Percentiles rank a stretch among this genome's conserved stretches.
Evolutionary conservation across 2,329 filamentous ascomycete species (phyloP).

Genomic region (Paecilomyces sp.): DNA sequence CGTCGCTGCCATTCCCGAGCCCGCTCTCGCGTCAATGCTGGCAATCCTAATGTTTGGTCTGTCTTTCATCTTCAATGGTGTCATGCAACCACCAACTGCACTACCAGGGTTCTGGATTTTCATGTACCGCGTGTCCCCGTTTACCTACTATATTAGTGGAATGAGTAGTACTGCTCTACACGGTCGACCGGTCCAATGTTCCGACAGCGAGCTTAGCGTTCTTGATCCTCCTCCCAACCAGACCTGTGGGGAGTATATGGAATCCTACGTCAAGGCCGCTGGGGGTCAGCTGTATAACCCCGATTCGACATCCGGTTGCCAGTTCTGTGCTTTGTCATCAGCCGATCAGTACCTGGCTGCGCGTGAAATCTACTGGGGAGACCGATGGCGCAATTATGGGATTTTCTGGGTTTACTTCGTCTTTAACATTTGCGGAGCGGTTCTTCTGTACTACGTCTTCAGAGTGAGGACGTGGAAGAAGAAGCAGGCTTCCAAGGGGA

Average conservation of each 20-base stretch:
- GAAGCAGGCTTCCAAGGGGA: neutral
- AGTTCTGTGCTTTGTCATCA: slow-evolving; percentile 34
- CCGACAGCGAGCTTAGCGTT: slow-evolving; percentile 24
- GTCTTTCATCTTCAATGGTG: slow-evolving; percentile 29
- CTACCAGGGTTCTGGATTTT: slow-evolving; percentile 71
- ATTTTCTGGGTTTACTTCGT: slow-evolving; percentile 47
- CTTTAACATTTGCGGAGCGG: slow-evolving; percentile 45
- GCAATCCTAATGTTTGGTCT: neutral
- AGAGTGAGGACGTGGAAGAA: neutral
- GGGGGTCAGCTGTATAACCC: slow-evolving; percentile 58
- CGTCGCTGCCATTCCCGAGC: slow-evolving; percentile 59
- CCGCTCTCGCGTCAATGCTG: slow-evolving; percentile 48
- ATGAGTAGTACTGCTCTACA: slow-evolving; percentile 30
- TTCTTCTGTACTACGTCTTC: slow-evolving; percentile 40
- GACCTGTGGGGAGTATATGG: slow-evolving; percentile 59
- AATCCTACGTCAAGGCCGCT: slow-evolving; percentile 44
- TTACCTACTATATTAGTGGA: slow-evolving; percentile 52
- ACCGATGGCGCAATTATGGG: slow-evolving; percentile 50
- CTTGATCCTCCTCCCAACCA: slow-evolving; percentile 49
- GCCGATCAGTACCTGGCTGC: slow-evolving; percentile 47
- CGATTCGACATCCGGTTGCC: slow-evolving; percentile 50
- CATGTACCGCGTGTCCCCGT: slow-evolving; percentile 64
- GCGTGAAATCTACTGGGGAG: slow-evolving; percentile 36
- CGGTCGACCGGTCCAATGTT: slow-evolving; percentile 22
- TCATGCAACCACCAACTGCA: slow-evolving; percentile 51